Evolutionary conservation across 495 filamentous ascomycete species (phyloP).

Genomic region (Aspergillus olivimuriae): DNA sequence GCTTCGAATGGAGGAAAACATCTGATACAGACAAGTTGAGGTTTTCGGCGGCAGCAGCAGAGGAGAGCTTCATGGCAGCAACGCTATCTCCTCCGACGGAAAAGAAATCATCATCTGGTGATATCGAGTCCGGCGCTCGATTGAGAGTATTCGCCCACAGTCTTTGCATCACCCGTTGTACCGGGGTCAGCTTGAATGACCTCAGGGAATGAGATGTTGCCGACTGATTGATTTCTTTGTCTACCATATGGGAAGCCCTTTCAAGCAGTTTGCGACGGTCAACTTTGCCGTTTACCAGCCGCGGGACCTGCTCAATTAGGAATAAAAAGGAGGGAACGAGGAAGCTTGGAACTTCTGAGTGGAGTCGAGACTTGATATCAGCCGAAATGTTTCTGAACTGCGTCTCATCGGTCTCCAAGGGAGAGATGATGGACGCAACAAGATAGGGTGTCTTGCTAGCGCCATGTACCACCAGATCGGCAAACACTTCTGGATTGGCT

Average conservation of each 20-base stretch:
- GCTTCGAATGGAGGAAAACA: constrained; percentile 11
- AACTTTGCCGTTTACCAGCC: constrained; percentile 10
- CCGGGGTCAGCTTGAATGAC: background rate
- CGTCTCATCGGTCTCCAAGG: background rate
- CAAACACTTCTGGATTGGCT: constrained; percentile 3
- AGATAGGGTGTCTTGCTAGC: background rate
- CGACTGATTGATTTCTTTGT: background rate
- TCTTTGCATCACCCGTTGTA: background rate
- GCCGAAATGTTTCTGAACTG: background rate
- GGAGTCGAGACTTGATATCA: constrained; percentile 1
- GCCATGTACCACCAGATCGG: background rate
- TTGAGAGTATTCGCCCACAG: constrained; percentile 8
- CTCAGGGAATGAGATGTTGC: background rate
- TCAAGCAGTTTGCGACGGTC: constrained; percentile 1
- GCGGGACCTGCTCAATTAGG: constrained; percentile 5
- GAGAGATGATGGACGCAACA: constrained; percentile 1
- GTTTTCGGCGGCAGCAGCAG: constrained; percentile 4
- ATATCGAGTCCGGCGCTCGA: background rate
- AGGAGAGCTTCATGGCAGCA: constrained; percentile 44
- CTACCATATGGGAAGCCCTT: background rate
- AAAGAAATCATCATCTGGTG: constrained; percentile 41
- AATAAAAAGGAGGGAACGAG: constrained; percentile 8
- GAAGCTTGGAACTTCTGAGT: constrained; percentile 4
- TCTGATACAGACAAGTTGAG: constrained; percentile 15
- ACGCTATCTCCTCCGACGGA: constrained; percentile 47